These are phyloP conservation scores for Multifurca ochricompacta DNA, from an alignment of 768 basidiomycete species.

Conservation along the genomic window DNA sequence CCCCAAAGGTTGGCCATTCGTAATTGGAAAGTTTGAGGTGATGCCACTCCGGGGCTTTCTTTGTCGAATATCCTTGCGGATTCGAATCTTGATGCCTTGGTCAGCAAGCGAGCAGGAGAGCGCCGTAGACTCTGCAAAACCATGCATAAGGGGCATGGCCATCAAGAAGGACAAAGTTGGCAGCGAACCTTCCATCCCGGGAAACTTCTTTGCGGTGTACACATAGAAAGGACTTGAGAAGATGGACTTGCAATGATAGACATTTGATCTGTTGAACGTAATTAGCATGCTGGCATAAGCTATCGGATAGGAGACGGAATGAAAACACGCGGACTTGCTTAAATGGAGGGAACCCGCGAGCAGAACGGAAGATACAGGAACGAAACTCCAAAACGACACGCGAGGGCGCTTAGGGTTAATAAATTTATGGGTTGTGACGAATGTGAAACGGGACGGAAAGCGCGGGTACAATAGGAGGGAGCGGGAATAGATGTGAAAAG, in stretches of 20 bases:
- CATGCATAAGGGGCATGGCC: constrained; percentile 2
- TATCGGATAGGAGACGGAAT: not conserved
- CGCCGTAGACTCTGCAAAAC: constrained; percentile 66
- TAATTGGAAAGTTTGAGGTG: constrained; percentile 15
- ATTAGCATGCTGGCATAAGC: not conserved
- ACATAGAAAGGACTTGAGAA: constrained; percentile 88
- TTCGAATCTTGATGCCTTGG: constrained; percentile 92
- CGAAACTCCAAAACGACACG: not conserved
- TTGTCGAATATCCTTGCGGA: constrained; percentile 84
- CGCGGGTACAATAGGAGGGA: not conserved
- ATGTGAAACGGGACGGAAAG: constrained; percentile 1
- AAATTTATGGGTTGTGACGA: constrained; percentile 3
- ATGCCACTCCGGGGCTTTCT: constrained; percentile 47
- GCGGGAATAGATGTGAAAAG: not conserved
- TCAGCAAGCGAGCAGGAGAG: constrained; percentile 89
- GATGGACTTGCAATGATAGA: constrained; percentile 85
- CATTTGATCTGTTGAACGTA: constrained; percentile 52
- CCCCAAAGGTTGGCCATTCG: constrained; percentile 7
- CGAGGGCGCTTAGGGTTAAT: not conserved
- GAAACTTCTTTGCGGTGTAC: constrained; percentile 94
- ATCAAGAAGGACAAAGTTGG: not conserved
- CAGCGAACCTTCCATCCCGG: constrained; percentile 85
- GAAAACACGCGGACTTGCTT: constrained; percentile 14
- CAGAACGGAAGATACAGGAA: constrained; percentile 5
- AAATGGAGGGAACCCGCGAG: not conserved